Evolutionary conservation across 2,329 filamentous ascomycete genomes (phyloP), one percentile per base, ranked within the genome.

Genomic region (Gnomoniopsis sp.): DNA sequence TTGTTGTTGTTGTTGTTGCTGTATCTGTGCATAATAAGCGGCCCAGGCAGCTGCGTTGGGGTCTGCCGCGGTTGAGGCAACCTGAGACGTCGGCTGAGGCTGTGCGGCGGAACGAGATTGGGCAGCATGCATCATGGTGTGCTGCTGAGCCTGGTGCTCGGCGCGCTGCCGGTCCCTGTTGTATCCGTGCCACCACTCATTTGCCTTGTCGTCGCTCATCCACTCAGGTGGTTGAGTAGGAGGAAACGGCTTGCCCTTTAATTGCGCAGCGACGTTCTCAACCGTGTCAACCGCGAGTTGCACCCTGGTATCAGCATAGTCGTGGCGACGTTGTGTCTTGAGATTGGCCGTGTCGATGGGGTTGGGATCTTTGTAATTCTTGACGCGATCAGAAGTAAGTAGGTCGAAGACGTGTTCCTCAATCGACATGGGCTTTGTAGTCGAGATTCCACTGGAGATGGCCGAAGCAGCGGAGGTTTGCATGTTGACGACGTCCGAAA

Each of bases 161-260:
- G 55, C 52, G 14, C 63, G 64, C 54, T 65, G 62, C 38, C 70
- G 69, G 49, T 76, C 73, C 47, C 68, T 69, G 38, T 70, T 67
- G 61, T 77, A 79, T 0, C 80, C 81, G 12, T 76, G 69, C 72
- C 77, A 79, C 82, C 83, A 86, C 62, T 82, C 77, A 11, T 76
- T 76, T 34, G 77, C 77, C 2, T 75, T 68, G 34, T 80, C 74
- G 22, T 77, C 70, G 11, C 70, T 70, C 63, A 85, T 75, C 76
- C 81, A 83, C 19, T 77, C 75, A 1, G 84, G 82, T 3, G 83
- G 79, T 47, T 80, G 75, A 1, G 67, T 77, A 2, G 82, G 70
- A 15, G 81, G 82, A 60, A 75, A 82, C 7, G 79, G 74, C 60
- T 78, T 77, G 55, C 73, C 73, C 48, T 73, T 73, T 10, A 84